Evolutionary conservation across 192 early-diverging fungal genomes (phyloP), one percentile per base, ranked within the genome.

Genomic region (Backusella parvicylindrica): DNA sequence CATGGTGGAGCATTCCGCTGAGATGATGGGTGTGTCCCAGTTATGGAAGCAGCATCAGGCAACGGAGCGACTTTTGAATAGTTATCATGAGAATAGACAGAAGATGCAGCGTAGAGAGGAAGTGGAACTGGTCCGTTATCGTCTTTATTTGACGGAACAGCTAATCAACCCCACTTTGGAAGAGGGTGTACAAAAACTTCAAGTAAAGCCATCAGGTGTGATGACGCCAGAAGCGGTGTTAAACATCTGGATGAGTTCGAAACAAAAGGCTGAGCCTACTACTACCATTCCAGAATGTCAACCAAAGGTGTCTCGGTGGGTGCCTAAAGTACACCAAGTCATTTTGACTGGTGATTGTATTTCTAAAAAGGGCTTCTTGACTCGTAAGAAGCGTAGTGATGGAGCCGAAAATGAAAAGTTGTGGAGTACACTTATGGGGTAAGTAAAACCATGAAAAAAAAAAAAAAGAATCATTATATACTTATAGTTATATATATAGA

Each of bases 321-420:
- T 70, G 4, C n/a, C 68, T 21, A 47, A 43, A 43, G 38, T 70
- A 30, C 37, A 70, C 15, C 68, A 70, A 16, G 38, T 70, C 2
- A 30, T 70, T 15, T 23, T 38, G 18, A 37, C 32, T 31, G 68
- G 40, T 18, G 41, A 47, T 31, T 30, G 68, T 41, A 38, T 30
- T 6, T 70, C 68, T 6, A 70, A 70, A 70, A 70, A 41, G 26
- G 68, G 35, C 18, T 70, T 70, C 41, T 47, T 70, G 41, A 26
- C 37, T 26, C 68, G 68, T 43, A 70, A 47, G 26, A 47, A 60
- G 23, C 21, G 26, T 23, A 60, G 23, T 4, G 26, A 60, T 26
- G 53, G 53, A 60, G 6, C 16, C 43, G 53, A 60, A 26, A 28
- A 6, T 38, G 41, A 47, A 30, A 70, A 70, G 6, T 28, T 40